Base-by-base conservation (phyloP, 2,329 filamentous ascomycete genomes). In the Rugonectria rugulosa region DNA sequence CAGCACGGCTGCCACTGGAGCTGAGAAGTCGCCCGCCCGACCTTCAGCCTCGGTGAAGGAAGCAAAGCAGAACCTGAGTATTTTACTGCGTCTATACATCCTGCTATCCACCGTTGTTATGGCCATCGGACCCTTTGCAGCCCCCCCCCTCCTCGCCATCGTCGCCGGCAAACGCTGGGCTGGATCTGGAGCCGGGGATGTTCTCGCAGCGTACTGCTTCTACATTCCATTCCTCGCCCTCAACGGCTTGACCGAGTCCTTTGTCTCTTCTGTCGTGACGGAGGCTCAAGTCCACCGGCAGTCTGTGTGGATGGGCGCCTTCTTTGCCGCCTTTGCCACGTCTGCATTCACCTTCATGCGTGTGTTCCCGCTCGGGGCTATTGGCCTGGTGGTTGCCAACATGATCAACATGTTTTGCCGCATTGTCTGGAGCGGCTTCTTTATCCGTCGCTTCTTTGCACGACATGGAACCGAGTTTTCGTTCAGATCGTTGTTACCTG, bases 161-260 rank as follows among this genome's bases (percentile, higher is more conserved):
- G 79, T 98, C 2, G 91, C 93, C 0, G 93, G 94, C 2, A 78
- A 81, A 1, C 84, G 82, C 53, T 99, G 95, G 95, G 81, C 86
- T 0, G 80, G 79, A 4, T 87, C 88, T 0, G 89, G 89, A 37
- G 91, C 93, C 1, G 88, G 88, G 6, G 73, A 81, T 8, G 88
- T 95, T 4, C 81, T 99, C 6, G 86, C 88, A 0, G 83, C 82
- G 0, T 99, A 97, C 74, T 93, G 91, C 76, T 92, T 92, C 73
- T 98, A 97, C 76, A 91, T 99, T 56, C 95, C 95, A 0, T 86
- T 98, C 21, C 82, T 98, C 4, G 95, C 94, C 3, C 77, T 96
- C 66, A 99, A 99, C 69, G 95, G 95, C 46, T 85, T 98, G 19
- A 86, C 89, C 2, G 95, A 99, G 75, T 91, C 92, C 0, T 98